Conservation (phyloP, 164 flowering plant genomes). For the Stephania yunnanensis region DNA sequence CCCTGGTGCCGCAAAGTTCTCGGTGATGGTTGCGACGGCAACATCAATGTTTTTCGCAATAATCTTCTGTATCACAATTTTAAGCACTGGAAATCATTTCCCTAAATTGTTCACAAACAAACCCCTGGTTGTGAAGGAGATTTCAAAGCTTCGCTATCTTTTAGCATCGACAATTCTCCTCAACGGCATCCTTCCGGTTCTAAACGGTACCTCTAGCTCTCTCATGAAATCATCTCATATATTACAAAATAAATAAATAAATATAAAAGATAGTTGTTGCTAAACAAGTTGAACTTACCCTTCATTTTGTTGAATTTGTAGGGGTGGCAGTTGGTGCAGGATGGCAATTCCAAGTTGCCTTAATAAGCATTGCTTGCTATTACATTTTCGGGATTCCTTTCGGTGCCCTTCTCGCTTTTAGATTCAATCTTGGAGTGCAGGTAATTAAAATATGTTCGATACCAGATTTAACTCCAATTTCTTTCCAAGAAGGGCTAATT, state of each 20-base stretch:
- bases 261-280: too few species aligned
- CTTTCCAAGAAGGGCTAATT: background rate
- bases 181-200: slow-evolving; percentile 47
- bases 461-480: background rate
- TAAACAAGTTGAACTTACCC: background rate
- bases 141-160: slow-evolving; percentile 33
- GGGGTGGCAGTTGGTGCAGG: slow-evolving; percentile 70
- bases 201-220: slow-evolving; percentile 28
- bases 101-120: slow-evolving; percentile 33
- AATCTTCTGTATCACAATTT: slow-evolving; percentile 21
- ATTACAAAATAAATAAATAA: too few species aligned
- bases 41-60: slow-evolving; percentile 35
- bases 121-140: slow-evolving; percentile 23
- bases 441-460: slow-evolving; percentile 5
- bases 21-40: slow-evolving; percentile 23
- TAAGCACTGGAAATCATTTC: slow-evolving; percentile 21
- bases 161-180: slow-evolving; percentile 44
- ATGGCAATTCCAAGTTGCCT: slow-evolving; percentile 47
- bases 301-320: slow-evolving; percentile 14
- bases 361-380: slow-evolving; percentile 41
- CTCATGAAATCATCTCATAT: too few species aligned
- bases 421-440: slow-evolving; percentile 27
- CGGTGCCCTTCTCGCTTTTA: slow-evolving; percentile 43
- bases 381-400: slow-evolving; percentile 48
- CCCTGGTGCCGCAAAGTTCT: slow-evolving; percentile 42